Evolutionary conservation across 352 stramenopile species (phyloP).

Genomic region (Albugo candida): DNA sequence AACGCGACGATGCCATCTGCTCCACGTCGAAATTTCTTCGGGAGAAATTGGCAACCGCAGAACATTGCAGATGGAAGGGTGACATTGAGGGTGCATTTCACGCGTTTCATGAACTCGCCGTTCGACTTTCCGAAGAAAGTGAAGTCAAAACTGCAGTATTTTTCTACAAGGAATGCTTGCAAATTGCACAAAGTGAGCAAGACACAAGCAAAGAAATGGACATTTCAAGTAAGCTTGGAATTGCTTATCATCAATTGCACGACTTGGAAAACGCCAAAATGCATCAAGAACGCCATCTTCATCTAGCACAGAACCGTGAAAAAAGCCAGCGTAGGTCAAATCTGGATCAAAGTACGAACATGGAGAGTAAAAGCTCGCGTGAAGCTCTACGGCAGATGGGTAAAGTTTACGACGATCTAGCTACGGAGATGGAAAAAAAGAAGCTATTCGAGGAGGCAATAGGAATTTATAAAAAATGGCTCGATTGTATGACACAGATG

Average conservation of each 20-base stretch:
- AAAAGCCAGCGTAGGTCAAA: no score
- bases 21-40: constrained; percentile 42
- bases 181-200: constrained; percentile 73
- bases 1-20: constrained; percentile 4
- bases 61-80: constrained; percentile 77
- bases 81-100: constrained; percentile 71
- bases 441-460: constrained; percentile 26
- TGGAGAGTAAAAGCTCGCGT: constrained; percentile 33
- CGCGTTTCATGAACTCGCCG: constrained; percentile 64
- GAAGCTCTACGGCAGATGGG: constrained; percentile 47
- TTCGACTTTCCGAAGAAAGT: constrained; percentile 47
- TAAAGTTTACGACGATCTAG: constrained; percentile 57
- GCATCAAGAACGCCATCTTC: constrained; percentile 67
- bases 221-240: constrained; percentile 66
- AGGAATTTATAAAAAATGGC: constrained; percentile 48
- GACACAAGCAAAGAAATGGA: constrained; percentile 77
- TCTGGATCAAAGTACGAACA: constrained; percentile 32
- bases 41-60: constrained; percentile 70
- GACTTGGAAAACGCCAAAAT: constrained; percentile 53
- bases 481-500: constrained; percentile 48
- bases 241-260: constrained; percentile 48
- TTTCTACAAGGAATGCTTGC: constrained; percentile 87
- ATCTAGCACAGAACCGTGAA: constrained; percentile 20
- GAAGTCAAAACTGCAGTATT: constrained; percentile 83
- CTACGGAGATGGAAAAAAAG: constrained; percentile 19